Percentiles rank a stretch among this genome's conserved stretches.
phyloP scores from a whole-genome alignment of 495 filamentous ascomycete species.

The Astrothelium subdiscretum region DNA sequence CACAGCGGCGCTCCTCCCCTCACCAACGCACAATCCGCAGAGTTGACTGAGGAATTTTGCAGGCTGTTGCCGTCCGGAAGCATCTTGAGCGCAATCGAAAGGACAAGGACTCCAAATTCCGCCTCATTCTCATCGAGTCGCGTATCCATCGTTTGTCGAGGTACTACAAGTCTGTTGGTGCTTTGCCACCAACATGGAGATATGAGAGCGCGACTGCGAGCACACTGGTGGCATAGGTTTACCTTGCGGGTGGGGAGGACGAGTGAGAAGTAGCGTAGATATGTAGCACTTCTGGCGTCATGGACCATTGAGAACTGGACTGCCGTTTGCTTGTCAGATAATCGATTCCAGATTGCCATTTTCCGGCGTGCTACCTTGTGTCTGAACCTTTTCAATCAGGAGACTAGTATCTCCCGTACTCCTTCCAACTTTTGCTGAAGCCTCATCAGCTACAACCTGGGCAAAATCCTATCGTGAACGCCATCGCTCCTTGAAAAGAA shows the following conservation, averaged over 20 bases:
- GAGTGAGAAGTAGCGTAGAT: not conserved
- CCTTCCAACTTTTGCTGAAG: not conserved
- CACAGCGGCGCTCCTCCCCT: too few species aligned
- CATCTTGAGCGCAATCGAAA: slow-evolving; percentile 99
- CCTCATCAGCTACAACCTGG: not conserved
- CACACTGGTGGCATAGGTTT: slow-evolving; percentile 44
- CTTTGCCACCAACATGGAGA: slow-evolving; percentile 95
- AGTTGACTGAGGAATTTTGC: not conserved
- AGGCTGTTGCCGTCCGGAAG: slow-evolving; percentile 99
- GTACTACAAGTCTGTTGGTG: slow-evolving; percentile 98
- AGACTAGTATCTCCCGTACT: not conserved
- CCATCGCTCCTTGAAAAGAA: not conserved
- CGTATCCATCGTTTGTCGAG: slow-evolving; percentile 96
- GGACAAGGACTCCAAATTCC: slow-evolving; percentile 99
- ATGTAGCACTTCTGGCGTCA: not conserved
- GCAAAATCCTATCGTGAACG: not conserved
- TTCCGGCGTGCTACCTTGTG: not conserved
- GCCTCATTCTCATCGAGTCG: slow-evolving; percentile 99
- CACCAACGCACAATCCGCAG: too few species aligned
- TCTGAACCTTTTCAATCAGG: not conserved
- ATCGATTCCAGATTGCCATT: not conserved
- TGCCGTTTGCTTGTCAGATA: not conserved
- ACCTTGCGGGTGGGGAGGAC: not conserved
- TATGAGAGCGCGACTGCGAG: slow-evolving; percentile 52
- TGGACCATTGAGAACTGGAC: not conserved